phyloP scores from a whole-genome alignment of 371 early-diverging fungal genomes.

The Neoconidiobolus thromboides region DNA sequence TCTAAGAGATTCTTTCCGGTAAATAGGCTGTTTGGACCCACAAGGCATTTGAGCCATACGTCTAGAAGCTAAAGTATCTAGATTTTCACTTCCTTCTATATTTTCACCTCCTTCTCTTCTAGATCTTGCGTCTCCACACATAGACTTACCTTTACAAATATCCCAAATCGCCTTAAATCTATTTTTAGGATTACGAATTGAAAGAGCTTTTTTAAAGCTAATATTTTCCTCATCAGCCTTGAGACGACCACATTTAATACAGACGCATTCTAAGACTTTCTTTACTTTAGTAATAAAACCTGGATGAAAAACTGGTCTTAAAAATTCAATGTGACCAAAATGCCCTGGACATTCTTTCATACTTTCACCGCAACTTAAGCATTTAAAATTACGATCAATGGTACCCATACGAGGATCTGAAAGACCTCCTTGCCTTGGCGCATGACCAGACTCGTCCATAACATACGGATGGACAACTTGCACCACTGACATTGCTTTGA shows the following conservation, averaged over 20 bases:
- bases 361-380: conserved; percentile 92
- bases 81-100: conserved; percentile 1
- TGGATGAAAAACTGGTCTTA: conserved; percentile 94
- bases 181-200: conserved; percentile 50
- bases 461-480: conserved; percentile 92
- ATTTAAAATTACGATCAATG: conserved; percentile 95
- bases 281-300: conserved; percentile 77
- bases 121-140: conserved; percentile 31
- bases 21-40: conserved; percentile 80
- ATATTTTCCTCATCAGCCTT: conserved; percentile 64
- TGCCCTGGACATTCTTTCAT: conserved; percentile 98
- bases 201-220: conserved; percentile 47
- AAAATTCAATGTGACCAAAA: conserved; percentile 98
- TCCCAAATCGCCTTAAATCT: conserved; percentile 86
- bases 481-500: conserved; percentile 87
- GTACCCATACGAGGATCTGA: conserved; percentile 99
- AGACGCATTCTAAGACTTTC: conserved; percentile 97
- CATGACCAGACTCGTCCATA: conserved; percentile 77
- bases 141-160: conserved; percentile 64
- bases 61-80: conserved; percentile 21
- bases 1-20: conserved; percentile 79
- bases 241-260: conserved; percentile 95
- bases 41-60: conserved; percentile 48
- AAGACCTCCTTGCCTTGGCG: conserved; percentile 70
- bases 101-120: conserved; percentile 9